Evolutionary conservation across 352 stramenopile genomes (phyloP).

Genomic region (Aphanomyces astaci): DNA sequence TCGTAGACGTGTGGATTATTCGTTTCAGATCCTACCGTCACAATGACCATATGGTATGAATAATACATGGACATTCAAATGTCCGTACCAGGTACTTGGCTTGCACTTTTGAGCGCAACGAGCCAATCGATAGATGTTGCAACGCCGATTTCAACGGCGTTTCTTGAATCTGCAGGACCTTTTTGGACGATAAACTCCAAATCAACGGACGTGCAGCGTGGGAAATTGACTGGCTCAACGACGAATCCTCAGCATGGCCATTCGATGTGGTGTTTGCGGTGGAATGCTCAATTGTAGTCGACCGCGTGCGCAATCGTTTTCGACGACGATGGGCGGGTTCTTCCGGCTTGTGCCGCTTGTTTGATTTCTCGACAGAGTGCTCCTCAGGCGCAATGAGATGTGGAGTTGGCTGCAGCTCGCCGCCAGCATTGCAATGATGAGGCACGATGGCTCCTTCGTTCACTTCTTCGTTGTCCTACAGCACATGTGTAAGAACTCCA

Average conservation of each 20-base stretch:
- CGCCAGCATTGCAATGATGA: too few relatives aligned
- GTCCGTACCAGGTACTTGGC: neutral
- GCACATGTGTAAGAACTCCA: neutral
- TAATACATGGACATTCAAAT: too few relatives aligned
- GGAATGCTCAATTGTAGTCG: neutral
- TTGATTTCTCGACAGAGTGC: too few relatives aligned
- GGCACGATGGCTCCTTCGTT: neutral
- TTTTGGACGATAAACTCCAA: neutral
- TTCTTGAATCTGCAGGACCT: neutral
- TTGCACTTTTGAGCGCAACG: neutral
- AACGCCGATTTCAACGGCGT: neutral
- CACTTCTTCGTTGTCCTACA: neutral
- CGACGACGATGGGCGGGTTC: neutral
- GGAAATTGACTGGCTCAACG: neutral
- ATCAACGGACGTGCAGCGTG: neutral
- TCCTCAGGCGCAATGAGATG: neutral
- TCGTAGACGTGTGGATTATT: neutral
- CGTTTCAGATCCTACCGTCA: constrained; percentile 15
- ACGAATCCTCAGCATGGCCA: neutral
- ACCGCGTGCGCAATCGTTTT: neutral
- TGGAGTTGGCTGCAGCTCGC: neutral
- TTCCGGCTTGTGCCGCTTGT: too few relatives aligned
- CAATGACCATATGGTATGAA: too few relatives aligned
- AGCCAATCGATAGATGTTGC: neutral
- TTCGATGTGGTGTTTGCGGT: neutral